phyloP scores from a whole-genome alignment of 2,329 filamentous ascomycete genomes.

The Talaromyces rugulosus region DNA sequence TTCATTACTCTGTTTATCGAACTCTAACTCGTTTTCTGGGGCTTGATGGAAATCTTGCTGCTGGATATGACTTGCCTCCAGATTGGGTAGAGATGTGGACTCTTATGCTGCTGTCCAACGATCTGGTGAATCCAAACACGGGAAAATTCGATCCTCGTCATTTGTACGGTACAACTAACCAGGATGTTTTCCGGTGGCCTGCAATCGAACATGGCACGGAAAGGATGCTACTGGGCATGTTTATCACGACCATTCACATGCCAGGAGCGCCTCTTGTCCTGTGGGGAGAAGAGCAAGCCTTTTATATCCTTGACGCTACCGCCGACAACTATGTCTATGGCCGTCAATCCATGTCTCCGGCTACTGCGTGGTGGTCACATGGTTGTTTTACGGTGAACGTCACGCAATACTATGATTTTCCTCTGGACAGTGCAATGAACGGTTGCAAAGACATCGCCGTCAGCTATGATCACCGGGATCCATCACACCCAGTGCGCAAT shows the following conservation, averaged over 20 bases:
- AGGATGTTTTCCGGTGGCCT: slow-evolving; percentile 64
- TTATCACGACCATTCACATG: slow-evolving; percentile 56
- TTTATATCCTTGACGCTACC: slow-evolving; percentile 61
- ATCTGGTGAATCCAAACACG: slow-evolving; percentile 57
- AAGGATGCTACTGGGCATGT: slow-evolving; percentile 54
- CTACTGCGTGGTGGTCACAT: slow-evolving; percentile 61
- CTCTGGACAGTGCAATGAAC: slow-evolving; percentile 48
- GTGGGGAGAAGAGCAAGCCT: slow-evolving; percentile 64
- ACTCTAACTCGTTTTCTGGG: slow-evolving; percentile 59
- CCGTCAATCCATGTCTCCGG: slow-evolving; percentile 58
- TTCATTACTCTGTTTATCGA: slow-evolving; percentile 62
- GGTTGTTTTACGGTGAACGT: slow-evolving; percentile 58
- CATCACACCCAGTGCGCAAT: slow-evolving; percentile 58
- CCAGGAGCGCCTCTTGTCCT: slow-evolving; percentile 58
- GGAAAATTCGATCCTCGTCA: slow-evolving; percentile 61
- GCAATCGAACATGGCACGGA: slow-evolving; percentile 55
- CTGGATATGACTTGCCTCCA: slow-evolving; percentile 50
- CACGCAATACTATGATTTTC: slow-evolving; percentile 56
- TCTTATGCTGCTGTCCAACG: slow-evolving; percentile 54
- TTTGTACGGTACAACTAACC: slow-evolving; percentile 62
- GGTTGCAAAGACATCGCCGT: slow-evolving; percentile 57
- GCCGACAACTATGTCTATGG: slow-evolving; percentile 63
- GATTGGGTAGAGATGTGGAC: slow-evolving; percentile 57
- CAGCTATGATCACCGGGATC: slow-evolving; percentile 59
- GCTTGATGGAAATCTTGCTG: slow-evolving; percentile 54